phyloP scores from a whole-genome alignment of 164 flowering plant genomes.

The Nymphaea thermarum region DNA sequence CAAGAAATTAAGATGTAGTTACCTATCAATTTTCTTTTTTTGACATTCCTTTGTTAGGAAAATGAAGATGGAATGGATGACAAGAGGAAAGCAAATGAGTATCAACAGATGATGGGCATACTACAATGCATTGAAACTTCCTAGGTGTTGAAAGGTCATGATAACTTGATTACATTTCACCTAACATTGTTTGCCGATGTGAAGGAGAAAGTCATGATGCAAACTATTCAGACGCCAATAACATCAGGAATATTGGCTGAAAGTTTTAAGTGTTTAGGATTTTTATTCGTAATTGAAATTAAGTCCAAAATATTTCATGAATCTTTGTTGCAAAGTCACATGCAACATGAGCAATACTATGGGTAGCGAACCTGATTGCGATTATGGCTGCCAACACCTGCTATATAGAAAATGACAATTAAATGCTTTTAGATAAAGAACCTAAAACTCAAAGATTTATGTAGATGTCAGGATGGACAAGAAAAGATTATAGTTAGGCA shows the following conservation, averaged over 20 bases:
- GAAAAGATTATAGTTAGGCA: too few relatives aligned
- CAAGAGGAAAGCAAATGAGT: slow-evolving; percentile 48
- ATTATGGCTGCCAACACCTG: slow-evolving; percentile 39
- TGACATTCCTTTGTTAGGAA: slow-evolving; percentile 45
- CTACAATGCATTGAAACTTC: slow-evolving; percentile 96
- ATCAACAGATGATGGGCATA: slow-evolving; percentile 85
- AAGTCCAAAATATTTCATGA: slow-evolving; percentile 29
- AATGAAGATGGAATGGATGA: slow-evolving; percentile 57
- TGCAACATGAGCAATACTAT: slow-evolving; percentile 33
- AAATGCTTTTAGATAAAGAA: neutral
- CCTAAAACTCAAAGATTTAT: too few relatives aligned
- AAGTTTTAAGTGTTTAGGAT: slow-evolving; percentile 45
- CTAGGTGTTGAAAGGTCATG: slow-evolving; percentile 48
- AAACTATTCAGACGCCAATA: slow-evolving; percentile 56
- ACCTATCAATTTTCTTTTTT: slow-evolving; percentile 54
- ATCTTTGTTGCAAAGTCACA: slow-evolving; percentile 46
- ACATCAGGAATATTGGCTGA: slow-evolving; percentile 21
- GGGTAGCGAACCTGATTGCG: slow-evolving; percentile 31
- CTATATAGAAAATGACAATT: neutral
- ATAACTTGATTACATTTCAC: slow-evolving; percentile 63
- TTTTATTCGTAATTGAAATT: slow-evolving; percentile 23
- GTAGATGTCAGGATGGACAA: too few relatives aligned
- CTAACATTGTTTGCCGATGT: slow-evolving; percentile 66
- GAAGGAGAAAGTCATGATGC: slow-evolving; percentile 64
- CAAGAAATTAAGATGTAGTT: too few relatives aligned